These are phyloP conservation scores for Aphanomyces cochlioides DNA, from an alignment of 352 stramenopile species.

Conservation along the genomic window DNA sequence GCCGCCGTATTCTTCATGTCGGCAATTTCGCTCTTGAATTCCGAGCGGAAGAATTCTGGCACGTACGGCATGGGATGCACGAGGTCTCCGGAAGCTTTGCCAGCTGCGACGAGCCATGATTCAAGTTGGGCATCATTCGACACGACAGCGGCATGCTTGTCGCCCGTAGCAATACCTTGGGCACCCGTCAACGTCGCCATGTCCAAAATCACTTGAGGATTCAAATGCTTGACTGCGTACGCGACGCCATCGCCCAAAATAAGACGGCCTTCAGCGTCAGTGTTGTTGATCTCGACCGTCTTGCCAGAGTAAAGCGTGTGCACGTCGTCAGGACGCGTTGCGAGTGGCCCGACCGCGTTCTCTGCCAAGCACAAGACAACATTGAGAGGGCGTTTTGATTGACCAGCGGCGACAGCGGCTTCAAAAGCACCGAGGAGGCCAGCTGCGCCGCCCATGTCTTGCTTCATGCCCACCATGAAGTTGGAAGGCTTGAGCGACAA, in stretches of 20 bases:
- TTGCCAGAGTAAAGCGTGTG: constrained; percentile 76
- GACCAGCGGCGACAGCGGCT: constrained; percentile 52
- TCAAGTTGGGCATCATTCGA: constrained; percentile 72
- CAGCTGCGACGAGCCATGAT: constrained; percentile 41
- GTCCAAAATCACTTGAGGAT: constrained; percentile 66
- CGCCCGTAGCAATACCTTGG: constrained; percentile 74
- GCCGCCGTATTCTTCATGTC: constrained; percentile 92
- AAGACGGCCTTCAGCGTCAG: constrained; percentile 82
- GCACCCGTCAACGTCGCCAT: constrained; percentile 88
- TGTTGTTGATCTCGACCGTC: constrained; percentile 90
- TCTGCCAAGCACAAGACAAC: constrained; percentile 78
- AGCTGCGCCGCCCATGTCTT: constrained; percentile 66
- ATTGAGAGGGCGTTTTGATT: constrained; percentile 44
- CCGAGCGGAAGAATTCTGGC: constrained; percentile 73
- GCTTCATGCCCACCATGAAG: constrained; percentile 76
- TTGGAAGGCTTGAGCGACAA: constrained; percentile 67
- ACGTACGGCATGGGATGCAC: constrained; percentile 75
- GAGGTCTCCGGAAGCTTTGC: constrained; percentile 68
- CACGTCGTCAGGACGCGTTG: constrained; percentile 82
- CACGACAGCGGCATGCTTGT: constrained; percentile 69
- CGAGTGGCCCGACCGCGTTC: constrained; percentile 69
- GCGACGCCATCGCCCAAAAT: constrained; percentile 80
- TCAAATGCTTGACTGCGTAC: constrained; percentile 69
- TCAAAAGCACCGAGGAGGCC: constrained; percentile 30
- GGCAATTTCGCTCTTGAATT: constrained; percentile 69